Evolutionary conservation across 768 basidiomycete genomes (phyloP).

Genomic region (Mrakia blollopis): DNA sequence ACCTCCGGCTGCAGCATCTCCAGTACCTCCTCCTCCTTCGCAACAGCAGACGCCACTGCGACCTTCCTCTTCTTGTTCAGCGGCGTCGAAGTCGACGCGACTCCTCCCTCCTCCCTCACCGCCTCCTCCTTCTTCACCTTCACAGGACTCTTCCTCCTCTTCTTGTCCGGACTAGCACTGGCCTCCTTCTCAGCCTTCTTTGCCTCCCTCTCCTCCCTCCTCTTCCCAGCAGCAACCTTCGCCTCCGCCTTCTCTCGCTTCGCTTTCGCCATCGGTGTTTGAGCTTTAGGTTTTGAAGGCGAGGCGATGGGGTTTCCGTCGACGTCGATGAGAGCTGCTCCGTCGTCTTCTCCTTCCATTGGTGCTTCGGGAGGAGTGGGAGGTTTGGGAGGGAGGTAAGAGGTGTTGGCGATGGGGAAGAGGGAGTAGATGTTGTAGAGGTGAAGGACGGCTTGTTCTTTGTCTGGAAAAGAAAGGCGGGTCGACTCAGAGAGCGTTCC

Average conservation of each 20-base stretch:
- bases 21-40: neutral
- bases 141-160: constrained; percentile 12
- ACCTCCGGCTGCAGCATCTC: neutral
- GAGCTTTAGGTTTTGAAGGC: neutral
- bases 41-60: neutral
- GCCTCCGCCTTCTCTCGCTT: constrained; percentile 27
- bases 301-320: constrained; percentile 12
- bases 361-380: constrained; percentile 13
- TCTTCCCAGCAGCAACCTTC: constrained; percentile 17
- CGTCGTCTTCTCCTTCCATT: constrained; percentile 21
- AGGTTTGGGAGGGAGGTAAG: constrained; percentile 29
- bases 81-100: neutral
- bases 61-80: neutral
- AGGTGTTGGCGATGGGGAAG: constrained; percentile 20
- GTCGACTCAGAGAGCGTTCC: neutral
- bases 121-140: neutral
- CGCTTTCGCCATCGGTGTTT: constrained; percentile 31
- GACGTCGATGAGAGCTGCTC: constrained; percentile 19
- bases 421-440: constrained; percentile 32
- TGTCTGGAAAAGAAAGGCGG: constrained; percentile 10
- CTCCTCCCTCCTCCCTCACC: neutral
- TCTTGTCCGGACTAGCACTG: neutral
- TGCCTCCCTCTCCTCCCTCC: constrained; percentile 9
- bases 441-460: constrained; percentile 32
- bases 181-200: neutral